phyloP scores from a whole-genome alignment of 805 yeast species.

The Deakozyma indianensis region DNA sequence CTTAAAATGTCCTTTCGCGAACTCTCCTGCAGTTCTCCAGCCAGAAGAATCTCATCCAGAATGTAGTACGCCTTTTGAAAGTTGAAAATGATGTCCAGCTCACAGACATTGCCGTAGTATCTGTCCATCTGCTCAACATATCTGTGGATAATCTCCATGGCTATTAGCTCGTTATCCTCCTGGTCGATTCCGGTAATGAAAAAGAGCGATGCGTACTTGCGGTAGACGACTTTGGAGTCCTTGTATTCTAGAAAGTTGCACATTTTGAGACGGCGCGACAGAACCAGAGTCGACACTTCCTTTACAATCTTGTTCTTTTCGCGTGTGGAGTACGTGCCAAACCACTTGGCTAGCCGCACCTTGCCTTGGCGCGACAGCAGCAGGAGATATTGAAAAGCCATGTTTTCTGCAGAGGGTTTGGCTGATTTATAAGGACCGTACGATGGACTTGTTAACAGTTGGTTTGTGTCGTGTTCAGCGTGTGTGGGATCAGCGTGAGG shows the following conservation, averaged over 20 bases:
- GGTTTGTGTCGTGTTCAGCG: too few species aligned
- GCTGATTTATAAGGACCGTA: too few species aligned
- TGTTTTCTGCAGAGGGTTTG: too few species aligned
- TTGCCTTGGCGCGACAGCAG: conserved; percentile 90
- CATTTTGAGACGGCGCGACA: conserved; percentile 84
- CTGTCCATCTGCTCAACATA: conserved; percentile 96
- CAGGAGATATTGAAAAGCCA: conserved; percentile 70
- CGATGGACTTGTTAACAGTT: too few species aligned
- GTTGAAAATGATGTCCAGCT: conserved; percentile 89
- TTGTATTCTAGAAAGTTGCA: conserved; percentile 84
- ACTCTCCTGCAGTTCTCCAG: conserved; percentile 77
- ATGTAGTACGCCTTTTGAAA: conserved; percentile 89
- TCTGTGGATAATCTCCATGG: conserved; percentile 78
- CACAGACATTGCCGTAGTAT: conserved; percentile 91
- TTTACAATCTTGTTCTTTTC: conserved; percentile 73
- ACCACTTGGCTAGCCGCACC: conserved; percentile 90
- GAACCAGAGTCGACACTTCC: conserved; percentile 74
- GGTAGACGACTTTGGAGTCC: conserved; percentile 72
- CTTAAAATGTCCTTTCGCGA: conserved; percentile 67
- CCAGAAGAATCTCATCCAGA: conserved; percentile 76
- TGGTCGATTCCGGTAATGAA: conserved; percentile 77
- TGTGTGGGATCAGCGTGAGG: too few species aligned
- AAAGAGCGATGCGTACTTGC: conserved; percentile 86
- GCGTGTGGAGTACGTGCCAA: conserved; percentile 63
- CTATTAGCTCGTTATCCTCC: conserved; percentile 73